These are phyloP conservation scores for Phytophthora pini DNA, from an alignment of 352 stramenopile genomes.

Conservation along the genomic window DNA sequence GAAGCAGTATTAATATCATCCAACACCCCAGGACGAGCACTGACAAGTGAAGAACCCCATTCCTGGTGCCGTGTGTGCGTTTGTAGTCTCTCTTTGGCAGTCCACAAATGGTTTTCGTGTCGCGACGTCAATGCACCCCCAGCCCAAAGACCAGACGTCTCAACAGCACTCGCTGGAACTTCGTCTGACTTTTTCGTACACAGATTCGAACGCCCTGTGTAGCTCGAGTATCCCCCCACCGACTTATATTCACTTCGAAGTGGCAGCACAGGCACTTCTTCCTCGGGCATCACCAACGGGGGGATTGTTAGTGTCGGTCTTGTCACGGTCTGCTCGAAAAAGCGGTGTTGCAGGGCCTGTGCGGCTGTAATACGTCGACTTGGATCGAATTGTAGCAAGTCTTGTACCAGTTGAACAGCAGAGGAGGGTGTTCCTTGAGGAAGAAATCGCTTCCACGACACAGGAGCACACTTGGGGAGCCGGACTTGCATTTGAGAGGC, in stretches of 20 bases:
- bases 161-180: not conserved
- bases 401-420: constrained; percentile 85
- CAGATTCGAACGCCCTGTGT: constrained; percentile 8
- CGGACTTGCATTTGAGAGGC: constrained; percentile 92
- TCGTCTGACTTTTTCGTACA: constrained; percentile 25
- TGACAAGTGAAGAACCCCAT: constrained; percentile 26
- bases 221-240: constrained; percentile 14
- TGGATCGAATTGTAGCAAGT: constrained; percentile 94
- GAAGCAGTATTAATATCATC: constrained; percentile 16
- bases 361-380: constrained; percentile 84
- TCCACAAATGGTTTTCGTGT: constrained; percentile 31
- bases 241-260: constrained; percentile 25
- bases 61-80: constrained; percentile 24
- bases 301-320: constrained; percentile 45
- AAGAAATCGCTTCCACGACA: constrained; percentile 73
- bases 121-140: constrained; percentile 26
- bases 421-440: constrained; percentile 70
- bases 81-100: constrained; percentile 28
- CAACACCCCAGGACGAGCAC: constrained; percentile 16
- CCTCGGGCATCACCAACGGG: constrained; percentile 17
- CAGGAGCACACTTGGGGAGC: constrained; percentile 89
- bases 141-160: constrained; percentile 16
- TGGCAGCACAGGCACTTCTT: constrained; percentile 27
- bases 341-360: constrained; percentile 94
- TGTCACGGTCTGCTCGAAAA: constrained; percentile 81